Evolutionary conservation across 1,139 yeast genomes (phyloP), one percentile per base, ranked within the genome.

Genomic region (Nakaseomyces bracarensis): DNA sequence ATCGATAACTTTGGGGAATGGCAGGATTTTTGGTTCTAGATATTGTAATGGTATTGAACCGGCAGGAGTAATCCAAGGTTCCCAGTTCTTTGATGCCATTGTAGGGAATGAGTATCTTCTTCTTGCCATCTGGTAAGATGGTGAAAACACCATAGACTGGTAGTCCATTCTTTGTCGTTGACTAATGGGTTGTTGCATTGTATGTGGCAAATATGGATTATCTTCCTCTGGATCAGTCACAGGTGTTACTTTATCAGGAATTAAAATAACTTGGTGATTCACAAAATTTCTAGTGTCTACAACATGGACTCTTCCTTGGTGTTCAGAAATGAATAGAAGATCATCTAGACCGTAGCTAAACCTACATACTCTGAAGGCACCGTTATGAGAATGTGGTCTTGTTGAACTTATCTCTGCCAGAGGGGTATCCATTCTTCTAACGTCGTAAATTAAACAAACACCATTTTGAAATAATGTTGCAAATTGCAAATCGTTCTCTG

Each of bases 401-500:
- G 91, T 79, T 5, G 86, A 78, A 41, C 67, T 65, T 36, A 82
- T 68, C 46, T 71, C 72, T 41, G 71, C 70, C 16, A 82, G 47
- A 1, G 85, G 83, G 1, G 58, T 46, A 2, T 58, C 54, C 42
- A 76, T 57, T 47, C 80, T 80, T 50, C 97, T 67, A 16, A 83
- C 61, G 60, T 87, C 97, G 59, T 79, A 87, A 16, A 87, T 64
- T 48, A 79, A 67, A 48, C 93, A 81, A 26, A 77, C 67, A 6
- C 97, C 96, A 57, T 83, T 87, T 62, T 87, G 95, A 59, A 85
- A 86, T 19, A 89, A 79, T 0, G 85, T 77, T 2, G 94, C 80
- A 61, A 87, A 82, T 51, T 79, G 71, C 45, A 72, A 54, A 15
- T 91, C 94, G 40, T 82, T 77, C 15, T 81, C 72, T 49, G 82